Evolutionary conservation across 2,329 filamentous ascomycete species (phyloP).

Genomic region (Coniella lustricola): DNA sequence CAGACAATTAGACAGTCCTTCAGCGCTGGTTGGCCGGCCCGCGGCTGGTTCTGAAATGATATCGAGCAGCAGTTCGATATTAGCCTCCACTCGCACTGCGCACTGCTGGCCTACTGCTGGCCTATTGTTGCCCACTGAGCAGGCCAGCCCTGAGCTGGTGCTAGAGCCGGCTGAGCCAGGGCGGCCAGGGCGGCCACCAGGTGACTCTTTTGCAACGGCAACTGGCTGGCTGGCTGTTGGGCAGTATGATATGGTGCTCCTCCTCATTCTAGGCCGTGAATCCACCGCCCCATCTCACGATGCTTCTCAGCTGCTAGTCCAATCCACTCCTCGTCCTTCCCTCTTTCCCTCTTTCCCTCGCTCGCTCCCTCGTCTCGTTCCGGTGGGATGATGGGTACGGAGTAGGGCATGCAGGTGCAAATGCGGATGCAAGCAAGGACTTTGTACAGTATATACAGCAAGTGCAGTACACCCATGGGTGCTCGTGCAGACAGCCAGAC

Average conservation of each 20-base stretch:
- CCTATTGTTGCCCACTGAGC: conserved; percentile 13
- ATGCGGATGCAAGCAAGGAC: too few relatives aligned
- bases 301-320: too few relatives aligned
- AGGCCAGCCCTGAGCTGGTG: conserved; percentile 7
- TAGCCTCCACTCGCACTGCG: conserved; percentile 18
- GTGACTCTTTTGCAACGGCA: conserved; percentile 6
- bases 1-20: too few relatives aligned
- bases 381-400: too few relatives aligned
- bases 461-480: not conserved
- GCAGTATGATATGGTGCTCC: not conserved
- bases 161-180: too few relatives aligned
- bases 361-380: not conserved
- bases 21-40: too few relatives aligned
- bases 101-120: conserved; percentile 9
- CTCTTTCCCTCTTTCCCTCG: too few relatives aligned
- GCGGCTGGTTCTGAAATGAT: too few relatives aligned
- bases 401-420: too few relatives aligned
- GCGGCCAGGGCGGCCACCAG: conserved; percentile 13
- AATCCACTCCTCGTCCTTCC: too few relatives aligned
- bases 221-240: not conserved
- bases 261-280: not conserved
- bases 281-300: not conserved
- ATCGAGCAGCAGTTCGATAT: conserved; percentile 18
- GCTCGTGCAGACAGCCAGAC: too few relatives aligned
- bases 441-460: too few relatives aligned